These are phyloP conservation scores for Athelia psychrophila DNA, from an alignment of 1,284 basidiomycete species.

Conservation along the genomic window DNA sequence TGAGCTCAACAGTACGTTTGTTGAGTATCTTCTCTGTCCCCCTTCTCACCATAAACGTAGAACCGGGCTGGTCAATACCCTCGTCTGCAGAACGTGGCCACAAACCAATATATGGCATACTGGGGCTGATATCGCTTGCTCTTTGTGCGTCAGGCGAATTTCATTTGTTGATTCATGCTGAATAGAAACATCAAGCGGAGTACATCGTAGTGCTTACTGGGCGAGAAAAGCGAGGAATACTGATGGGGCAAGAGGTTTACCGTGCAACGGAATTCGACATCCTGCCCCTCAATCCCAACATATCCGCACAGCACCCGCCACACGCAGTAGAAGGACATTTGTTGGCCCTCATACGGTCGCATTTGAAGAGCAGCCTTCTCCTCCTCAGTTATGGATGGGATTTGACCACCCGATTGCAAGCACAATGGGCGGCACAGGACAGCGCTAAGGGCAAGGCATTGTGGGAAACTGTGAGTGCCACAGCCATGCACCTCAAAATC, in stretches of 20 bases:
- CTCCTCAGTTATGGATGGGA: conserved; percentile 94
- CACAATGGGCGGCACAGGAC: conserved; percentile 64
- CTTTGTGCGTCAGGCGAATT: conserved; percentile 57
- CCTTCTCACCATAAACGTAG: conserved; percentile 31
- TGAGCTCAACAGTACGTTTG: conserved; percentile 58
- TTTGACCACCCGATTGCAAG: conserved; percentile 86
- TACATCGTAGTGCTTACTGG: conserved; percentile 91
- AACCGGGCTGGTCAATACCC: conserved; percentile 51
- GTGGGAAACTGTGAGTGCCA: conserved; percentile 66
- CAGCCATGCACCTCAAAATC: conserved; percentile 9
- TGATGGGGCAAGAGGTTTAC: conserved; percentile 87
- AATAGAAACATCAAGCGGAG: conserved; percentile 61
- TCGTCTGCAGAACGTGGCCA: conserved; percentile 52
- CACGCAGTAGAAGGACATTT: conserved; percentile 90
- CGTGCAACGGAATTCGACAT: conserved; percentile 91
- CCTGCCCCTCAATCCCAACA: conserved; percentile 75
- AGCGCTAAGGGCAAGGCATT: conserved; percentile 53
- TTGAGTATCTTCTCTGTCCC: conserved; percentile 2
- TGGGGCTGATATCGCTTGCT: conserved; percentile 85
- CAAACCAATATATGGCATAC: conserved; percentile 77
- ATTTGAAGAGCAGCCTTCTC: conserved; percentile 79
- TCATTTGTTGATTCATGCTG: not conserved
- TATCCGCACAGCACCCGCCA: conserved; percentile 63
- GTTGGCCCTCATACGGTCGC: conserved; percentile 82
- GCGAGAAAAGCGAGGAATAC: conserved; percentile 74